Evolutionary conservation across 805 yeast genomes (phyloP).

Genomic region (Kodamaea leandrae): DNA sequence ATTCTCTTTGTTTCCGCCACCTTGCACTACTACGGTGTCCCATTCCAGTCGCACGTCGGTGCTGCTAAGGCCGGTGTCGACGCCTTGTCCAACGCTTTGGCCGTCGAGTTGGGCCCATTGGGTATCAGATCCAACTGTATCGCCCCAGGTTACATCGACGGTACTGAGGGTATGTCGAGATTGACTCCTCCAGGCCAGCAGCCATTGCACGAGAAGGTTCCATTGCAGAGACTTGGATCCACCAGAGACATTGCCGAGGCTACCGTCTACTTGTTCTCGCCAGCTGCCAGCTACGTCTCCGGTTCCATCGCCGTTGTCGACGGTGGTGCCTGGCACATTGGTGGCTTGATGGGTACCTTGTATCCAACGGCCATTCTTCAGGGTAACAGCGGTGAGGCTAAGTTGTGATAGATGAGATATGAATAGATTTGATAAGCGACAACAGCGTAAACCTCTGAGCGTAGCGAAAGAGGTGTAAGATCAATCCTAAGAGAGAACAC

Average conservation of each 20-base stretch:
- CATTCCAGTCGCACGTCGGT: constrained; percentile 85
- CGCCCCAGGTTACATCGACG: constrained; percentile 89
- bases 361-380: constrained; percentile 32
- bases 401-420: constrained; percentile 16
- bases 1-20: constrained; percentile 84
- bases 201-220: constrained; percentile 37
- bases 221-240: constrained; percentile 25
- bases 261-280: constrained; percentile 27
- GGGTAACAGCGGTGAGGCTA: constrained; percentile 27
- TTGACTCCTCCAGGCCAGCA: constrained; percentile 45
- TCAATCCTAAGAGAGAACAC: too few species aligned
- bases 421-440: background rate
- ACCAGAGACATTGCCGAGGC: constrained; percentile 30
- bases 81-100: constrained; percentile 77
- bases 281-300: constrained; percentile 25
- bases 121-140: constrained; percentile 81
- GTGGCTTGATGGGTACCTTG: constrained; percentile 35
- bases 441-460: too few species aligned
- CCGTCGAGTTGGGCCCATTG: constrained; percentile 88
- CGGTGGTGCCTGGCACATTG: constrained; percentile 42
- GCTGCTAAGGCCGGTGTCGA: constrained; percentile 97
- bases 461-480: too few species aligned
- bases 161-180: constrained; percentile 81
- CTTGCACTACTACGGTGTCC: constrained; percentile 83
- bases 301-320: constrained; percentile 29